Base-by-base conservation (phyloP, 2,329 filamentous ascomycete genomes). In the Phoma herbarum region DNA sequence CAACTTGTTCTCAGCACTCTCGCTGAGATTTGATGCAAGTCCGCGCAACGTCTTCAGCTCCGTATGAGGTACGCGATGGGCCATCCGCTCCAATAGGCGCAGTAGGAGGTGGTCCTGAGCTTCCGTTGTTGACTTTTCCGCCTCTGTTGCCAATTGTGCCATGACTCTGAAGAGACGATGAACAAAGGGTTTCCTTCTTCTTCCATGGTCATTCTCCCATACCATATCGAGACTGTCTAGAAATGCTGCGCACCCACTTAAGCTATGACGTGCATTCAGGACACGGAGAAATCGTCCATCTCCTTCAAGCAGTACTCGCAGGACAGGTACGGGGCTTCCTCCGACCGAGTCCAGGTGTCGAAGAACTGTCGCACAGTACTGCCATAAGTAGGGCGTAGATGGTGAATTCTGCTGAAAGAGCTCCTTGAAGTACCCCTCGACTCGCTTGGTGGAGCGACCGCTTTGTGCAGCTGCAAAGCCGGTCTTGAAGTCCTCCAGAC, bases 1-100 rank as follows among this genome's bases (percentile, higher is more conserved):
- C 14, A 58, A 16, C 2, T 12, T 23, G 37, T 53, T 58, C 3
- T 52, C 56, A 3, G 37, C 23, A n/a, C 39, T 39, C 12, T 37
- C 16, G 12, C 50, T 43, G 18, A 58, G 20, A 0, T 58, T 53
- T 14, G 37, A 43, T 42, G 56, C 56, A 44, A 58, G 56, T n/a
- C 23, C 31, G n/a, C 26, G 12, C 7, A 48, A 16, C 26, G 41
- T 43, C 23, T 26, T 26, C 50, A 48, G 18, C 16, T 16, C 18
- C 14, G 20, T 49, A 28, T 25, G n/a, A 7, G 43, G 28, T 4
- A 20, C 18, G n/a, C 16, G 16, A 28, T 39, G 2, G 7, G 39
- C 44, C 23, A 20, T 45, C 12, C 16, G 20, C 16, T 53, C n/a
- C n/a, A 53, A 44, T 6, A 58, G 45, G 22, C 45, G 50, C 18